Evolutionary conservation across 2,329 filamentous ascomycete genomes (phyloP).

Genomic region (Penicillium sumatraense): DNA sequence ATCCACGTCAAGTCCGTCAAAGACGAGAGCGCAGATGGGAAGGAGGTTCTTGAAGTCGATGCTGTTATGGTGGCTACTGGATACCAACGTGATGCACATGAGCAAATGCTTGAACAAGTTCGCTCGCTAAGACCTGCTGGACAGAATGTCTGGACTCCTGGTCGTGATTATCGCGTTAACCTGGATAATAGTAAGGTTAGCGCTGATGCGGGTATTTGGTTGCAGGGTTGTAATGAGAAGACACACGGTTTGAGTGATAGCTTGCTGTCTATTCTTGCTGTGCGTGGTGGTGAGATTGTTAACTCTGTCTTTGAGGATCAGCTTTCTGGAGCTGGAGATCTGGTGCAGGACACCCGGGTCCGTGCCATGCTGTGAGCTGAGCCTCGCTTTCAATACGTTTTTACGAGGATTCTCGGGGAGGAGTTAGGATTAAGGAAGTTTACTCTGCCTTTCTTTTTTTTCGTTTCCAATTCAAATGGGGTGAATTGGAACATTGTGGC

Average conservation of each 20-base stretch:
- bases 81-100: constrained; percentile 77
- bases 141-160: constrained; percentile 66
- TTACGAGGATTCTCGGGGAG: too few species aligned
- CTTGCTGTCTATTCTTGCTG: constrained; percentile 76
- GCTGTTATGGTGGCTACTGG: constrained; percentile 86
- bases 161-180: constrained; percentile 77
- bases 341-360: constrained; percentile 38
- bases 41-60: constrained; percentile 75
- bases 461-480: too few species aligned
- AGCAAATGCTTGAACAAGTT: constrained; percentile 72
- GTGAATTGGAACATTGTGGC: too few species aligned
- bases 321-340: constrained; percentile 29
- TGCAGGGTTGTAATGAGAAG: constrained; percentile 91
- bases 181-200: constrained; percentile 72
- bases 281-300: constrained; percentile 77
- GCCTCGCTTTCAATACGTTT: too few species aligned
- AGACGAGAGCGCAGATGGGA: constrained; percentile 37
- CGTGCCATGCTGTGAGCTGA: constrained; percentile 37
- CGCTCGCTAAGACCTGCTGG: constrained; percentile 67
- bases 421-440: too few species aligned
- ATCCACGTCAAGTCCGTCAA: constrained; percentile 62
- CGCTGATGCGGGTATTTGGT: constrained; percentile 78
- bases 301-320: constrained; percentile 68
- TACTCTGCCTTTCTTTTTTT: too few species aligned
- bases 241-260: constrained; percentile 89